Evolutionary conservation across 2,329 filamentous ascomycete species (phyloP), one percentile per base, ranked within the genome.

Genomic region (Cladorrhinum sp.): DNA sequence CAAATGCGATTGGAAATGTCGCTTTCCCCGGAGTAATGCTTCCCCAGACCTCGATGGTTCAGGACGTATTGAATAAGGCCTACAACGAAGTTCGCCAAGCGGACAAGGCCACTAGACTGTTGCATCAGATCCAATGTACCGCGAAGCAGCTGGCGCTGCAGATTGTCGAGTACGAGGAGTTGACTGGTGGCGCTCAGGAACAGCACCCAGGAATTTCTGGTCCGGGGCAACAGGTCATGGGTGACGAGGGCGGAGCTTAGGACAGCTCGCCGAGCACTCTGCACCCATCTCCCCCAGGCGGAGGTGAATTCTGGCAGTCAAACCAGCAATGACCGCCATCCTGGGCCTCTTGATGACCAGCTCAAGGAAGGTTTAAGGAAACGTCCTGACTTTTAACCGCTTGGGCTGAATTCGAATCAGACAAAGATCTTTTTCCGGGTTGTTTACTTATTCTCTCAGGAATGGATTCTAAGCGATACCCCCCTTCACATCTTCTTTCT

Each of bases 61-160:
- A 76, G 62, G 74, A 76, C 57, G 73, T 77, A n/a, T 66, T 80
- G 52, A 76, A 79, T 62, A 75, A 77, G 61, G 78, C 79, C 2
- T 76, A 84, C 71, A 71, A 72, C 12, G 77, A 82, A 56, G 77
- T 79, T 21, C 75, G 77, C 26, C 66, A 67, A 16, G 75, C 79
- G 28, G 76, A 80, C 64, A 75, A 73, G 64, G 74, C 75, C 55
- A 75, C 77, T 1, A 76, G 82, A 3, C 74, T 78, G 55, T 73
- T 28, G 84, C 62, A 76, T 82, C 55, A 76, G 65, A 79, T 86
- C 57, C 81, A 86, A 65, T 74, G 79, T 49, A 77, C 80, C 2
- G 82, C 83, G 12, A 78, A 80, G 69, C 80, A 85, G 71, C 75
- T 86, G 30, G 82, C 80, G 6, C 74, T 82, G 66, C 77, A 80